Conservation (phyloP, 768 basidiomycete species). For the Pleurotus citrinopileatus region DNA sequence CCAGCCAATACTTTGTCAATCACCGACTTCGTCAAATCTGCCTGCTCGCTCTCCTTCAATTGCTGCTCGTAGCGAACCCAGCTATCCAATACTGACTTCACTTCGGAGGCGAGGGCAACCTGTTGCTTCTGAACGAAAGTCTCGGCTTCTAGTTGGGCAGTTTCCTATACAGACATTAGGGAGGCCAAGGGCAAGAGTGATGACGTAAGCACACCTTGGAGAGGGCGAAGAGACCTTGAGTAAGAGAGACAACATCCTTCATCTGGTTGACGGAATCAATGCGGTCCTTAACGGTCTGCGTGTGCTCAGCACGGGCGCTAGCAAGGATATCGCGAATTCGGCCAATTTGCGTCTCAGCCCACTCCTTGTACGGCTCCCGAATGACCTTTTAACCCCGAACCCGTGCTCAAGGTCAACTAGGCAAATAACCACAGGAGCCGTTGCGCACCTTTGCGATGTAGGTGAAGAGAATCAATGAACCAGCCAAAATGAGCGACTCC, state of each 20-base stretch:
- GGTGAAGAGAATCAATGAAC: constrained; percentile 78
- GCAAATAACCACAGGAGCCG: too few species aligned
- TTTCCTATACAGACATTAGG: constrained; percentile 56
- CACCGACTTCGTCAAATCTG: constrained; percentile 83
- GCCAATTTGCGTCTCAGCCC: constrained; percentile 87
- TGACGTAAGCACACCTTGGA: constrained; percentile 67
- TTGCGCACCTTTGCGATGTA: constrained; percentile 81
- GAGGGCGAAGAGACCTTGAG: constrained; percentile 84
- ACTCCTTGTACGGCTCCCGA: constrained; percentile 85
- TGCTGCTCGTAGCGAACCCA: constrained; percentile 99
- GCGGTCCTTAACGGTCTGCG: constrained; percentile 88
- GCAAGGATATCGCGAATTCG: constrained; percentile 82
- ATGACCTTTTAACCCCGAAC: constrained; percentile 45
- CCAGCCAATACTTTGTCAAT: constrained; percentile 84
- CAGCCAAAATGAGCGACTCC: constrained; percentile 86
- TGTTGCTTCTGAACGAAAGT: constrained; percentile 91
- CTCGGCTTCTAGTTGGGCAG: constrained; percentile 84
- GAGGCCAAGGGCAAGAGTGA: background rate
- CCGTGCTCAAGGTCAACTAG: too few species aligned
- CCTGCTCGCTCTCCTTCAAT: constrained; percentile 94
- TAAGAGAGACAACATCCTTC: constrained; percentile 93
- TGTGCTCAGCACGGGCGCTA: constrained; percentile 83
- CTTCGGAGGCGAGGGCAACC: constrained; percentile 79
- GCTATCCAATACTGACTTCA: constrained; percentile 93
- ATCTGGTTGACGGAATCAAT: constrained; percentile 90